Evolutionary conservation across 176 grass and related monocot genomes (phyloP).

Genomic region (Avena eriantha): DNA sequence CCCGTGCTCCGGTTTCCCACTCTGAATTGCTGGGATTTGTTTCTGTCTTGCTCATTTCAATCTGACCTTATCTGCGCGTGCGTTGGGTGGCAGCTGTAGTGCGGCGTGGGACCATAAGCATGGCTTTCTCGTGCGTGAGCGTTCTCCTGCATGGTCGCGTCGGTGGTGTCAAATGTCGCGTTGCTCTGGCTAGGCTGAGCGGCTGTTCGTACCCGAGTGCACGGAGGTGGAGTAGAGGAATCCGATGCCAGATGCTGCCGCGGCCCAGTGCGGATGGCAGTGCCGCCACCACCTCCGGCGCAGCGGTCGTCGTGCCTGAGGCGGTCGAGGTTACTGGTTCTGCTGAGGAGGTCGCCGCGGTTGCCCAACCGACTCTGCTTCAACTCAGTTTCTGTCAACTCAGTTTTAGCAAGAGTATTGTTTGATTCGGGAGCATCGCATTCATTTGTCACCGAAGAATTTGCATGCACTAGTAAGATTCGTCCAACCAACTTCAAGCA

Average conservation of each 20-base stretch:
- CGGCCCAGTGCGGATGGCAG: slow-evolving; percentile 25
- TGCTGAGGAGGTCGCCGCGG: neutral
- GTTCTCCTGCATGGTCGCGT: slow-evolving; percentile 28
- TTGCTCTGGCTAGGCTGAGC: neutral
- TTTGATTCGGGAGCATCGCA: no score
- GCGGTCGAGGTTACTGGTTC: neutral
- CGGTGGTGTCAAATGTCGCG: slow-evolving; percentile 37
- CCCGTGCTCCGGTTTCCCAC: neutral
- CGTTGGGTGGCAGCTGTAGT: neutral
- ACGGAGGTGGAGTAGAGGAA: slow-evolving; percentile 24
- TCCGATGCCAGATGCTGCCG: slow-evolving; percentile 37
- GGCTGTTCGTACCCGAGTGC: neutral
- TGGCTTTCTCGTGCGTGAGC: slow-evolving; percentile 51
- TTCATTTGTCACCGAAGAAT: no score
- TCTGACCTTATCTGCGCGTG: slow-evolving; percentile 20
- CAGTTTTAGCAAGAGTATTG: no score
- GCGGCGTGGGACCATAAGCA: slow-evolving; percentile 41
- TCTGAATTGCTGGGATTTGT: neutral
- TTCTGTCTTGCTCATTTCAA: neutral
- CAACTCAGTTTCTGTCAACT: no score
- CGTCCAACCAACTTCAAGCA: no score
- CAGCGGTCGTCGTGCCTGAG: slow-evolving; percentile 9
- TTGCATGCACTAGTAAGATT: no score
- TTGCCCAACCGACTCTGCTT: neutral
- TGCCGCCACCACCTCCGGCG: neutral